Base-by-base conservation (phyloP, 305 asterid species). In the Nicotiana rustica region DNA sequence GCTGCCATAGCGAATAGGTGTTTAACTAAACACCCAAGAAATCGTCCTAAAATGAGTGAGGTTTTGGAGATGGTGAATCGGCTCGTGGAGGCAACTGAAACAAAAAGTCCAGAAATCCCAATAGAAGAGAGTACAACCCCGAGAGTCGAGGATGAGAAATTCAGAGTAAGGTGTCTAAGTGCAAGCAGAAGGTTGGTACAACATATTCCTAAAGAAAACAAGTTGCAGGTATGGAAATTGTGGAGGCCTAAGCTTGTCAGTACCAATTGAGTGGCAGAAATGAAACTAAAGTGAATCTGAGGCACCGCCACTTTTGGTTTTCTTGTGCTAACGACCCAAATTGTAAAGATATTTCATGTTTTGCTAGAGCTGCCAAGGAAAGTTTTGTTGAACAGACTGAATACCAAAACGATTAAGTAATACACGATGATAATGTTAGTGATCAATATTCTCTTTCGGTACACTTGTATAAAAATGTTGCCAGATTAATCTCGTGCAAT, bases 1-100 rank as follows among this genome's bases (percentile, higher is more conserved):
- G 99, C 99, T 13, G 98, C 99, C 82, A 86, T 90, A 57, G 99
- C 99, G n/a, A 95, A 90, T 67, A 82, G 85, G 86, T 95, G 99
- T 80, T 75, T 95, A 47, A 82, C 86, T 14, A 86, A 93, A 86
- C 96, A 92, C 75, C 96, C 99, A 1, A 95, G 88, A 38, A 88
- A 86, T 62, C 93, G 98, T 18, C 98, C 98, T 4, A 89, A 86
- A 84, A 95, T 95, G 99, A 90, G 93, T 67, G 89, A 91, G 31
- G 95, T 95, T 15, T 55, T 92, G 59, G 96, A 92, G 82, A 83
- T 91, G 86, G 86, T 95, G 57, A 85, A 87, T 89, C 89, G 73
- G 78, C 88, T 94, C 21, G 89, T 90, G 78, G 90, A 90, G 76
- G 86, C 60, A 84, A 31, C 82, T 65, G 67, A 67, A 10, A 17